Percentiles rank a stretch among this genome's conserved stretches.
These are phyloP conservation scores for Linnemannia exigua DNA, from an alignment of 192 early-diverging fungal genomes.

Conservation along the genomic window DNA sequence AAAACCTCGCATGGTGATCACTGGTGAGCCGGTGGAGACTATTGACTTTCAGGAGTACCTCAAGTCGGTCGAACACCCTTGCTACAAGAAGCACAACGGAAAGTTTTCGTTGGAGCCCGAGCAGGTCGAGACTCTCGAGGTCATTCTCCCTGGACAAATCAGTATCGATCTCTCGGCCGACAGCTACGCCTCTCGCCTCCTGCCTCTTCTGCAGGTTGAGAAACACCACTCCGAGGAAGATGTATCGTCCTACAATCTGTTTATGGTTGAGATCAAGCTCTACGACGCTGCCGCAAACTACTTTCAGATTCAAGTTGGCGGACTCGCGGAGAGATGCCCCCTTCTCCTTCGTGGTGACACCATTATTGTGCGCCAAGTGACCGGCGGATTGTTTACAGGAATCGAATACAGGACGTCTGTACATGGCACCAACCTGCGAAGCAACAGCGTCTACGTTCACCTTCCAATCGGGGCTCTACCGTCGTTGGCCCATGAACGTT, in stretches of 20 bases:
- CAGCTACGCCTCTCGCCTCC: slow-evolving; percentile 40
- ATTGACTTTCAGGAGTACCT: slow-evolving; percentile 50
- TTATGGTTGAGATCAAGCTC: slow-evolving; percentile 42
- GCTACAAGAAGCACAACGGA: slow-evolving; percentile 53
- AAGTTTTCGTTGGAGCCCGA: slow-evolving; percentile 50
- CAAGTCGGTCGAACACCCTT: slow-evolving; percentile 33
- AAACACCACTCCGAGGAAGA: slow-evolving; percentile 42
- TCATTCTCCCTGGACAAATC: slow-evolving; percentile 48
- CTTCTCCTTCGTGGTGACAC: slow-evolving; percentile 47
- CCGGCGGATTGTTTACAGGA: slow-evolving; percentile 30
- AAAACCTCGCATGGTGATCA: slow-evolving; percentile 40
- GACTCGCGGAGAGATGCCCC: slow-evolving; percentile 48
- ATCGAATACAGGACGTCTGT: slow-evolving; percentile 48
- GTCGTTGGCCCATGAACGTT: slow-evolving; percentile 40
- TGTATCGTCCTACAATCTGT: slow-evolving; percentile 47
- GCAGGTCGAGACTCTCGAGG: slow-evolving; percentile 34
- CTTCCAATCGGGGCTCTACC: slow-evolving; percentile 46
- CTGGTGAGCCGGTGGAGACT: slow-evolving; percentile 40
- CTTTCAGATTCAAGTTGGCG: slow-evolving; percentile 54
- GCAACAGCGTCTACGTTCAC: slow-evolving; percentile 51
- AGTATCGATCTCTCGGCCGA: slow-evolving; percentile 47
- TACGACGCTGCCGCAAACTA: slow-evolving; percentile 30
- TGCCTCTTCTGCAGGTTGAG: slow-evolving; percentile 50
- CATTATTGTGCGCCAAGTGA: slow-evolving; percentile 43
- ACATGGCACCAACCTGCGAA: slow-evolving; percentile 50